Percentiles rank a stretch among this genome's conserved stretches.
Evolutionary conservation across 805 yeast species (phyloP).

Genomic region (Yamadazyma akitaensis): DNA sequence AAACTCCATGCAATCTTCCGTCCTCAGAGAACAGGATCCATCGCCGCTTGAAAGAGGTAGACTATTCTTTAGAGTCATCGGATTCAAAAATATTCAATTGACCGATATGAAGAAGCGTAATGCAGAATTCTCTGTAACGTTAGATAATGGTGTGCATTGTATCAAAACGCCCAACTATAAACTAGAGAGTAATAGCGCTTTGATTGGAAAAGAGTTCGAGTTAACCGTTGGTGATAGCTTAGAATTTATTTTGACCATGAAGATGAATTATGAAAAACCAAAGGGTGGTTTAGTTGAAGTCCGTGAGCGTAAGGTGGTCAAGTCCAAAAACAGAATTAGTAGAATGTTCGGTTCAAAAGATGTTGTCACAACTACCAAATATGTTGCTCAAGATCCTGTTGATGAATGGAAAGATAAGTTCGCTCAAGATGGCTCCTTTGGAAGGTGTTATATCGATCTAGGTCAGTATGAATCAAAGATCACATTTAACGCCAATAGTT

Average conservation of each 20-base stretch:
- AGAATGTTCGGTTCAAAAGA: slow-evolving; percentile 48
- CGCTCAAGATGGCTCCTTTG: slow-evolving; percentile 89
- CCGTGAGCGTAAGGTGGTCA: slow-evolving; percentile 50
- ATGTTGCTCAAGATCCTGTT: slow-evolving; percentile 46
- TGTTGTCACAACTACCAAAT: slow-evolving; percentile 46
- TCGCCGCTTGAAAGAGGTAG: slow-evolving; percentile 45
- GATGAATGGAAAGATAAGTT: slow-evolving; percentile 64
- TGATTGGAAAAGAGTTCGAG: slow-evolving; percentile 75
- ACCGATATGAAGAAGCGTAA: slow-evolving; percentile 45
- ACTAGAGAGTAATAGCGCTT: slow-evolving; percentile 27
- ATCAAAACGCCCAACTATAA: slow-evolving; percentile 59
- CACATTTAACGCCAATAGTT: slow-evolving; percentile 49
- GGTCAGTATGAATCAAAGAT: slow-evolving; percentile 54
- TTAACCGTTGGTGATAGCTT: slow-evolving; percentile 57
- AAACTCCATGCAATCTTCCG: slow-evolving; percentile 14
- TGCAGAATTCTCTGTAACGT: slow-evolving; percentile 49
- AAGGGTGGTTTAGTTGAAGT: slow-evolving; percentile 56
- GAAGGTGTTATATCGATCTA: slow-evolving; percentile 66
- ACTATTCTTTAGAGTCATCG: slow-evolving; percentile 49
- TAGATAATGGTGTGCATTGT: slow-evolving; percentile 82
- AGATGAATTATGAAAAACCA: slow-evolving; percentile 55
- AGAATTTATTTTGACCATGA: slow-evolving; percentile 70
- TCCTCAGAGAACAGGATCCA: slow-evolving; percentile 11
- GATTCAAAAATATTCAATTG: slow-evolving; percentile 44
- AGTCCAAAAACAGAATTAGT: slow-evolving; percentile 43